Conservation (phyloP, 495 filamentous ascomycete species). For the Penicillium fimorum region DNA sequence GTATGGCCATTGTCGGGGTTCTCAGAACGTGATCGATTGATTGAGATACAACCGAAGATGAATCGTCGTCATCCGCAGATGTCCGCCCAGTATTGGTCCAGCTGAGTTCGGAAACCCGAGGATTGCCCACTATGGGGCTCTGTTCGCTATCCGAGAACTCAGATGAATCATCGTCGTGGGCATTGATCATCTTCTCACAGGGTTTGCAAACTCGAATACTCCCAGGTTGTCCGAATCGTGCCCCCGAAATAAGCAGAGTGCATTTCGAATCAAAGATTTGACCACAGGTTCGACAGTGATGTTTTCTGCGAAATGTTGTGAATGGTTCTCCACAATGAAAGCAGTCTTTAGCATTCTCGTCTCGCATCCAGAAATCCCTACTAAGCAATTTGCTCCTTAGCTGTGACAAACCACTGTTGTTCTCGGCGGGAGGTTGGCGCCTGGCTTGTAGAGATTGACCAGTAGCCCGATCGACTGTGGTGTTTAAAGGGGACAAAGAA, state of each 20-base stretch:
- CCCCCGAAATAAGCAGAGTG: slow-evolving; percentile 81
- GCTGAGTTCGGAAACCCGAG: slow-evolving; percentile 37
- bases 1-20: slow-evolving; percentile 76
- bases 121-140: slow-evolving; percentile 45
- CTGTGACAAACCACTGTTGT: slow-evolving; percentile 41
- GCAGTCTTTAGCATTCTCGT: slow-evolving; percentile 97
- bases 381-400: slow-evolving; percentile 81
- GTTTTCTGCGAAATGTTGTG: slow-evolving; percentile 90
- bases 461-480: slow-evolving; percentile 22
- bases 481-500: slow-evolving; percentile 36
- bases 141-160: slow-evolving; percentile 78
- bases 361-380: slow-evolving; percentile 98
- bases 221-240: slow-evolving; percentile 81
- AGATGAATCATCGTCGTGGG: slow-evolving; percentile 84
- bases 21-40: slow-evolving; percentile 47
- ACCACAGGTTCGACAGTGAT: slow-evolving; percentile 89
- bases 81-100: slow-evolving; percentile 27
- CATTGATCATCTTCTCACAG: slow-evolving; percentile 90
- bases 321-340: slow-evolving; percentile 89
- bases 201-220: slow-evolving; percentile 89
- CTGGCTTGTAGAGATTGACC: slow-evolving; percentile 21
- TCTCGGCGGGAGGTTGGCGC: slow-evolving; percentile 20
- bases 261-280: slow-evolving; percentile 98
- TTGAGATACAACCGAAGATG: slow-evolving; percentile 46
- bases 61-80: slow-evolving; percentile 43